A percentile compares a stretch with the other conserved stretches of the same genome.
These are phyloP conservation scores for Trichoderma lentiforme DNA, from an alignment of 2,329 filamentous ascomycete species.

Conservation along the genomic window DNA sequence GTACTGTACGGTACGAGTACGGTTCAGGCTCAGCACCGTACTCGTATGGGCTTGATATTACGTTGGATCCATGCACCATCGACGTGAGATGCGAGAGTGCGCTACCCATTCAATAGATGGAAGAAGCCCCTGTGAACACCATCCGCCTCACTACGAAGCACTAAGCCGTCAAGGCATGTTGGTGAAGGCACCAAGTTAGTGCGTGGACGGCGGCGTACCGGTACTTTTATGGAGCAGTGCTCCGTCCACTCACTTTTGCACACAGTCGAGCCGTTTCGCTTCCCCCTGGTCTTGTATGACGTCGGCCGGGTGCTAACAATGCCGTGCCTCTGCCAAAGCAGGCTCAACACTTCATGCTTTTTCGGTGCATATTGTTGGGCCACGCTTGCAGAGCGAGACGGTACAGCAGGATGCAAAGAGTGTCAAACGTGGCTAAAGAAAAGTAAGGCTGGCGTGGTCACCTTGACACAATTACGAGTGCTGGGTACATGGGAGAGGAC, in stretches of 20 bases:
- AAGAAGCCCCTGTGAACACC: constrained; percentile 10
- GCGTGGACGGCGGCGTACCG: neutral
- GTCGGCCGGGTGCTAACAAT: constrained; percentile 2
- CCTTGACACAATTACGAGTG: neutral
- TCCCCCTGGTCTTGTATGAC: constrained; percentile 7
- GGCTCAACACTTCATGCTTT: neutral
- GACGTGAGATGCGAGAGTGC: neutral
- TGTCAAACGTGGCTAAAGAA: neutral
- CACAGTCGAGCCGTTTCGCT: neutral
- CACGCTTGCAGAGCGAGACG: neutral
- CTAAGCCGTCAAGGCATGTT: constrained; percentile 2
- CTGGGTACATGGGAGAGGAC: neutral
- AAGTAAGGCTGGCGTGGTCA: neutral
- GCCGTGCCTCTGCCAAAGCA: neutral
- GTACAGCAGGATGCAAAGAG: neutral
- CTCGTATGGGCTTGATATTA: neutral
- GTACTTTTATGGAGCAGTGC: neutral
- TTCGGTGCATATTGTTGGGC: neutral
- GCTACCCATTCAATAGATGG: neutral
- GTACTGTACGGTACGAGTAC: neutral
- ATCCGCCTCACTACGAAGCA: constrained; percentile 10
- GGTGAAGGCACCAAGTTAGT: neutral
- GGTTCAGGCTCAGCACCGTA: constrained; percentile 8
- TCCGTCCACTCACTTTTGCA: neutral
- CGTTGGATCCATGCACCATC: neutral